phyloP scores from a whole-genome alignment of 2,329 filamentous ascomycete species.

The Orbilia javanica region DNA sequence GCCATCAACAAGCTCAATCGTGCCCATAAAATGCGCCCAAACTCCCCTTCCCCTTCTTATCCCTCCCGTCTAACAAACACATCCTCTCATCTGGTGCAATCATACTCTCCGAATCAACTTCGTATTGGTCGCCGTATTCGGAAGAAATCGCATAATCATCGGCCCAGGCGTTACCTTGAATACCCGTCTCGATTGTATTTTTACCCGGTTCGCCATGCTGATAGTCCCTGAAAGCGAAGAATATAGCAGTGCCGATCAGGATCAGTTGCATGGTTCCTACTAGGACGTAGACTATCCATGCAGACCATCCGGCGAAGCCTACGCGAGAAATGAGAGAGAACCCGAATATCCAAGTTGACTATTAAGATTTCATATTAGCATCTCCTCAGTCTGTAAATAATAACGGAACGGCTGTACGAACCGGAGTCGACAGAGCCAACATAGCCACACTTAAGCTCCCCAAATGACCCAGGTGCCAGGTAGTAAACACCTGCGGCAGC shows the following conservation, averaged over 20 bases:
- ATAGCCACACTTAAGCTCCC: slow-evolving; percentile 59
- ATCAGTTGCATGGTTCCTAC: slow-evolving; percentile 60
- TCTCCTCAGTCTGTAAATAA: too few species aligned
- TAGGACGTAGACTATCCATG: slow-evolving; percentile 60
- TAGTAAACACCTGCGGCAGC: slow-evolving; percentile 59
- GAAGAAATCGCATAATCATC: slow-evolving; percentile 46
- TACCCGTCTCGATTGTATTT: slow-evolving; percentile 45
- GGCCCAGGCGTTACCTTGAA: slow-evolving; percentile 49
- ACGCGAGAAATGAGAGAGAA: slow-evolving; percentile 59
- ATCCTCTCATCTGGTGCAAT: slow-evolving; percentile 50
- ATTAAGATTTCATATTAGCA: slow-evolving; percentile 21
- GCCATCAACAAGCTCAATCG: background rate
- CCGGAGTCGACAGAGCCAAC: slow-evolving; percentile 43
- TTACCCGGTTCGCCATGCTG: slow-evolving; percentile 51
- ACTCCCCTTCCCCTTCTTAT: slow-evolving; percentile 31
- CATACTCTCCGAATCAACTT: slow-evolving; percentile 44
- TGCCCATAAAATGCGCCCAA: background rate
- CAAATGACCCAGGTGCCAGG: slow-evolving; percentile 55
- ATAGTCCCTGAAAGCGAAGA: slow-evolving; percentile 57
- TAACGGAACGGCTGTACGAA: slow-evolving; percentile 1
- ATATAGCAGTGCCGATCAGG: slow-evolving; percentile 57
- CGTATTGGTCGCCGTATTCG: slow-evolving; percentile 36
- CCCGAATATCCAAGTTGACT: slow-evolving; percentile 63
- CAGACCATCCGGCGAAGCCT: slow-evolving; percentile 59
- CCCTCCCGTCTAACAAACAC: slow-evolving; percentile 17